Conservation (phyloP, 495 filamentous ascomycete genomes). For the Aspergillus coremiiformis region DNA sequence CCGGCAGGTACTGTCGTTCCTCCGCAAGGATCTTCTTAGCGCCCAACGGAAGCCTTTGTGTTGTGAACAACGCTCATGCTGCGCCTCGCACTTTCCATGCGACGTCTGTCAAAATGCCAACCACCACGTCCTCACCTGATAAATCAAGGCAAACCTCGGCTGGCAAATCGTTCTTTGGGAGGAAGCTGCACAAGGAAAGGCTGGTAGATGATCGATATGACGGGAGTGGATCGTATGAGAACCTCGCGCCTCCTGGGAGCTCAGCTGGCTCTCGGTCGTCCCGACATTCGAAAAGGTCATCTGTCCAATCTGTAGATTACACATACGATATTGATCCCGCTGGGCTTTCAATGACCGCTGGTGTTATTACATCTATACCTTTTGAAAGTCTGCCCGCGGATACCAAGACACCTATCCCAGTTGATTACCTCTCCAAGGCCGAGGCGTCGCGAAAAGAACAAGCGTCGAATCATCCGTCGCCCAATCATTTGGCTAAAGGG, state of each 20-base stretch:
- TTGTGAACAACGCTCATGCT: slow-evolving; percentile 34
- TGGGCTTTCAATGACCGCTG: slow-evolving; percentile 67
- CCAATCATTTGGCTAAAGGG: slow-evolving; percentile 73
- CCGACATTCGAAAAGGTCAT: slow-evolving; percentile 71
- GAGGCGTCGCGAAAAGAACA: slow-evolving; percentile 61
- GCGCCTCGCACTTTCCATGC: slow-evolving; percentile 30
- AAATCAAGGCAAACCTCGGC: slow-evolving; percentile 77
- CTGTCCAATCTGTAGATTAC: slow-evolving; percentile 63
- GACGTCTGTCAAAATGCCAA: slow-evolving; percentile 43
- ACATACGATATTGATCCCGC: slow-evolving; percentile 38
- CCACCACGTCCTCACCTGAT: slow-evolving; percentile 56
- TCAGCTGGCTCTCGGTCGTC: slow-evolving; percentile 65
- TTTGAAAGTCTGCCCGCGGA: slow-evolving; percentile 70
- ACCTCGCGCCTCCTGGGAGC: slow-evolving; percentile 41
- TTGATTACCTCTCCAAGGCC: slow-evolving; percentile 67
- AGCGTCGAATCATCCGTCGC: slow-evolving; percentile 42
- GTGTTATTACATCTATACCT: slow-evolving; percentile 81
- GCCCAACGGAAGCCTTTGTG: background rate
- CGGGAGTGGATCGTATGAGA: slow-evolving; percentile 45
- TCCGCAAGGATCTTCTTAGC: background rate
- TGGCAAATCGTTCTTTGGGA: slow-evolving; percentile 81
- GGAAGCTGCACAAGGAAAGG: slow-evolving; percentile 68
- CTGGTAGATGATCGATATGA: slow-evolving; percentile 50
- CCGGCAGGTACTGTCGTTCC: background rate
- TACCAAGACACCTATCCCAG: slow-evolving; percentile 58